These are phyloP conservation scores for Alternaria sp. DNA, from an alignment of 2,329 filamentous ascomycete genomes.

Conservation along the genomic window DNA sequence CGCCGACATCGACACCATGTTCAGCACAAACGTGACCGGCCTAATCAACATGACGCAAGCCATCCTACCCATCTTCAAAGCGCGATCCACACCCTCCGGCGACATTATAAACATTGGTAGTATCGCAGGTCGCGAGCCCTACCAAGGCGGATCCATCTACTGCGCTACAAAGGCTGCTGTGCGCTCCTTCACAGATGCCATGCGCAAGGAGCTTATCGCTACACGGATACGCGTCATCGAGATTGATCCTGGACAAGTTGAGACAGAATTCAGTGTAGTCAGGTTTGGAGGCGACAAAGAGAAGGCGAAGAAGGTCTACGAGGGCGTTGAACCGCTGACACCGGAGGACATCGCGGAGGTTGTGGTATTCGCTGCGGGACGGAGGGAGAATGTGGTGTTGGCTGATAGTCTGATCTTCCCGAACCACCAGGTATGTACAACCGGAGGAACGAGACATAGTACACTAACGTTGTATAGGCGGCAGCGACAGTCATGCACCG, in stretches of 20 bases:
- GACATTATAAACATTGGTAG: slow-evolving; percentile 97
- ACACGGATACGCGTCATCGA: slow-evolving; percentile 84
- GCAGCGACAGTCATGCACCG: slow-evolving; percentile 48
- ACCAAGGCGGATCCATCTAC: slow-evolving; percentile 87
- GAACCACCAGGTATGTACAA: slow-evolving; percentile 77
- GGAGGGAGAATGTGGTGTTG: slow-evolving; percentile 88
- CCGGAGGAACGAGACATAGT: neutral
- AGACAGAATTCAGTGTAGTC: slow-evolving; percentile 91
- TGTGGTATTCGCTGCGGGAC: slow-evolving; percentile 81
- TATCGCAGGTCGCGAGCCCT: slow-evolving; percentile 88
- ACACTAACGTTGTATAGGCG: slow-evolving; percentile 34
- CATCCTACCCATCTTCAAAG: slow-evolving; percentile 80
- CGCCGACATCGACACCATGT: slow-evolving; percentile 86
- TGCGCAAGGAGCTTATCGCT: slow-evolving; percentile 83
- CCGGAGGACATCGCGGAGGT: slow-evolving; percentile 91
- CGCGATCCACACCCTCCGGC: slow-evolving; percentile 61
- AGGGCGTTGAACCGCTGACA: slow-evolving; percentile 74
- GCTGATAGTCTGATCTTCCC: slow-evolving; percentile 88
- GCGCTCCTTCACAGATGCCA: slow-evolving; percentile 79
- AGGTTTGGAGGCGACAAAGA: slow-evolving; percentile 86
- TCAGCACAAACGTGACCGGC: slow-evolving; percentile 90
- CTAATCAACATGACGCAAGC: slow-evolving; percentile 97
- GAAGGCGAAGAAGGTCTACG: slow-evolving; percentile 90
- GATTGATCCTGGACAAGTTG: slow-evolving; percentile 90
- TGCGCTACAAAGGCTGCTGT: slow-evolving; percentile 92